Percentiles rank a stretch among this genome's conserved stretches.
These are phyloP conservation scores for Ophiostoma sp. DNA, from an alignment of 2,329 filamentous ascomycete species.

Conservation along the genomic window DNA sequence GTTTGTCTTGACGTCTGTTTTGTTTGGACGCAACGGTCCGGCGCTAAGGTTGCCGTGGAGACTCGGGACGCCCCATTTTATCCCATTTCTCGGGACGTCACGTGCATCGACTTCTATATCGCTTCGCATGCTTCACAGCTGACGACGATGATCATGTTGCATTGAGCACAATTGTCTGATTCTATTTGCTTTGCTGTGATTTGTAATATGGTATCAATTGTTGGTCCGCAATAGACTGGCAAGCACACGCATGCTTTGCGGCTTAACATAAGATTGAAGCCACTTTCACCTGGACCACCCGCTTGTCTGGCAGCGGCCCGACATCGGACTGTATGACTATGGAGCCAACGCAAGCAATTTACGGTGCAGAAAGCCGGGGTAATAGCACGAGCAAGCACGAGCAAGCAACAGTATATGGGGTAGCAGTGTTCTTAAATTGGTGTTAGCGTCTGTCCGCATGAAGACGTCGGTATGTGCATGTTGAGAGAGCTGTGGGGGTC, in stretches of 20 bases:
- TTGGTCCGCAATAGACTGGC: background rate
- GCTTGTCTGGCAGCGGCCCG: background rate
- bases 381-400: background rate
- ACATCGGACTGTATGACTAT: background rate
- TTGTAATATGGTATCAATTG: constrained; percentile 4
- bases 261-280: background rate
- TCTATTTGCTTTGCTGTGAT: background rate
- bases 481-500: background rate
- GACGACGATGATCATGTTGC: background rate
- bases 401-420: background rate
- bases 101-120: constrained; percentile 10
- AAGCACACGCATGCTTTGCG: background rate
- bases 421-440: background rate
- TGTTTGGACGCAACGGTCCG: constrained; percentile 6
- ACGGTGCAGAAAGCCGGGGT: constrained; percentile 1
- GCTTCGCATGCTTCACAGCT: too few species aligned
- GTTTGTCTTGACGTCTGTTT: constrained; percentile 16
- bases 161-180: background rate
- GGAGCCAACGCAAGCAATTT: background rate
- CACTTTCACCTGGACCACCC: background rate
- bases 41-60: constrained; percentile 23
- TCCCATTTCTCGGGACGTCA: constrained; percentile 13
- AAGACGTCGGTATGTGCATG: background rate
- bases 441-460: background rate
- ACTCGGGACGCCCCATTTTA: background rate